These are phyloP conservation scores for Penicillium sp. DNA, from an alignment of 2,329 filamentous ascomycete species.

Conservation along the genomic window DNA sequence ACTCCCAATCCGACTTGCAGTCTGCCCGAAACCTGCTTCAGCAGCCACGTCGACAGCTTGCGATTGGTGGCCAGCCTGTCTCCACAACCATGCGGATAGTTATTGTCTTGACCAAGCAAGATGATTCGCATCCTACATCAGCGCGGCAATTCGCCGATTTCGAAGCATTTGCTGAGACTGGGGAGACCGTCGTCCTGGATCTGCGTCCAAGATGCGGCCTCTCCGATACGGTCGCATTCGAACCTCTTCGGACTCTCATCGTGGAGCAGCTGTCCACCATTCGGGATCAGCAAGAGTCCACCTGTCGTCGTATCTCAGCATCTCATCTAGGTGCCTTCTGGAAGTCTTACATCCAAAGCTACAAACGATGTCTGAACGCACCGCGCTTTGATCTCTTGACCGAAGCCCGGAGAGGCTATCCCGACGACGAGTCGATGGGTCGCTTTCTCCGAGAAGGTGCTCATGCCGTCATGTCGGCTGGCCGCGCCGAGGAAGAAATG, in stretches of 20 bases:
- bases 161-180: not conserved
- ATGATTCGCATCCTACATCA: not conserved
- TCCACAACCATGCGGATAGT: constrained; percentile 1
- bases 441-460: constrained; percentile 4
- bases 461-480: not conserved
- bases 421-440: not conserved
- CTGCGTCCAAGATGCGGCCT: constrained; percentile 11
- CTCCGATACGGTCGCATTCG: constrained; percentile 11
- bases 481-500: not conserved
- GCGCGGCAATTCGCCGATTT: too few relatives aligned
- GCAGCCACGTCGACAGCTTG: not conserved
- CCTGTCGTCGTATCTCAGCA: constrained; percentile 11
- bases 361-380: not conserved
- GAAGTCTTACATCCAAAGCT: not conserved
- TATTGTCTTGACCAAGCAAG: constrained; percentile 4
- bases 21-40: constrained; percentile 6
- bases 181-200: constrained; percentile 6
- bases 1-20: constrained; percentile 7
- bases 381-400: not conserved
- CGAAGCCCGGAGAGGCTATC: constrained; percentile 6
- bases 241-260: constrained; percentile 13
- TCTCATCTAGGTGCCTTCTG: constrained; percentile 12
- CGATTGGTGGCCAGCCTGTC: not conserved
- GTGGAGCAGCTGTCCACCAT: constrained; percentile 4
- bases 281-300: not conserved